A percentile compares a stretch with the other conserved stretches of the same genome.
phyloP scores from a whole-genome alignment of 768 basidiomycete genomes.

The Tricholoma matsutake region DNA sequence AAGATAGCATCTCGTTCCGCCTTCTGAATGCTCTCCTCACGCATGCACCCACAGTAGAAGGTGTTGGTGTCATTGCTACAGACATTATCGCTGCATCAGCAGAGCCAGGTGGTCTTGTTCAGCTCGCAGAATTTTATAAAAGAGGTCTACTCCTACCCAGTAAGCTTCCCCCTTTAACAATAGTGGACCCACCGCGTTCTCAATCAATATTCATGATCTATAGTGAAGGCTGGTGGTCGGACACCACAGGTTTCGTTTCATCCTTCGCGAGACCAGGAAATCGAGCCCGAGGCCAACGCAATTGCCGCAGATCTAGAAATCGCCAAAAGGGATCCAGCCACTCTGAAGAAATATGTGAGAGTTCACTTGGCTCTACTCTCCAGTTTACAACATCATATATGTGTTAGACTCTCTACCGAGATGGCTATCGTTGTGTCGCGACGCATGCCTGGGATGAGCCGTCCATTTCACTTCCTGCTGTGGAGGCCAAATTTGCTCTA shows the following conservation, averaged over 20 bases:
- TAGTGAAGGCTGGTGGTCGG: not conserved
- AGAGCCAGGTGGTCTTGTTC: not conserved
- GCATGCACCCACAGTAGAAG: not conserved
- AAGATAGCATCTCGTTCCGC: not conserved
- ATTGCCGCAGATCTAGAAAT: not conserved
- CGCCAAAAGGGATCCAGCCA: not conserved
- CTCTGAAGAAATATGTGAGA: not conserved
- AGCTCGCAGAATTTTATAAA: conserved; percentile 3
- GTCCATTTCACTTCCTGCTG: not conserved
- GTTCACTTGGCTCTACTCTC: not conserved
- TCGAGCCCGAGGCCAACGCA: not conserved
- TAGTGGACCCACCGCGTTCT: not conserved
- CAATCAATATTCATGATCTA: not conserved
- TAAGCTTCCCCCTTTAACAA: not conserved
- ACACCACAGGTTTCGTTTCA: not conserved
- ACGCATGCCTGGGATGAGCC: not conserved
- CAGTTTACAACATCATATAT: not conserved
- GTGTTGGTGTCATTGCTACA: not conserved
- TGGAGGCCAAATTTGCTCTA: not conserved
- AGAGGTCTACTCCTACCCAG: not conserved
- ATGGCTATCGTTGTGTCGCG: not conserved
- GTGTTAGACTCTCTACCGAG: not conserved
- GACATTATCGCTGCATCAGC: not conserved
- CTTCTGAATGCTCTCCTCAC: not conserved
- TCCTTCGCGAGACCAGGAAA: not conserved